Conservation (phyloP, 345 rosid genomes). For the Lepidium sativum region DNA sequence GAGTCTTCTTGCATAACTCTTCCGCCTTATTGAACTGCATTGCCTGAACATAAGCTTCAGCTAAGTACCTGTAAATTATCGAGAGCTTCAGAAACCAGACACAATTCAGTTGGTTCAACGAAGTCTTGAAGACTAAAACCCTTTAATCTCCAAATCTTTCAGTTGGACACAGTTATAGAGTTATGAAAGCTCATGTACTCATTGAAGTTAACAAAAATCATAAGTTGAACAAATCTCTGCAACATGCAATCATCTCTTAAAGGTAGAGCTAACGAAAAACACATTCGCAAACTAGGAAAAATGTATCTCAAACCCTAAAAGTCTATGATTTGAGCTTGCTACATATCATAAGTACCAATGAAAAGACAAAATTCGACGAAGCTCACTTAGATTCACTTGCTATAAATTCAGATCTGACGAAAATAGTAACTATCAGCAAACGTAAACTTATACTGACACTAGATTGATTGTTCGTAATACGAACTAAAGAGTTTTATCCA, state of each 20-base stretch:
- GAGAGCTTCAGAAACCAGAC: neutral
- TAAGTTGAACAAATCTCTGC: neutral
- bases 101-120: neutral
- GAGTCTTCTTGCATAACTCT: conserved; percentile 83
- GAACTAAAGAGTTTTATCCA: neutral
- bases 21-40: conserved; percentile 98
- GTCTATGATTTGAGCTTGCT: neutral
- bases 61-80: conserved; percentile 54
- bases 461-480: neutral
- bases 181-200: neutral
- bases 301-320: neutral
- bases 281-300: neutral
- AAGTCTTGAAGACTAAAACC: neutral
- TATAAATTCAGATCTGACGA: neutral
- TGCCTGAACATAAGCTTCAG: conserved; percentile 98
- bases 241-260: neutral
- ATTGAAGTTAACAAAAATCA: neutral
- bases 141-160: neutral
- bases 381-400: conserved; percentile 1
- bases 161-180: neutral
- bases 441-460: neutral
- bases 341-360: neutral
- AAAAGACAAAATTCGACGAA: neutral
- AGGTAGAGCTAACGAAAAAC: too few relatives aligned
- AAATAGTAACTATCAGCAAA: neutral